Evolutionary conservation across 257 asterid genomes (phyloP), one percentile per base, ranked within the genome.

Genomic region (Primulina eburnea): DNA sequence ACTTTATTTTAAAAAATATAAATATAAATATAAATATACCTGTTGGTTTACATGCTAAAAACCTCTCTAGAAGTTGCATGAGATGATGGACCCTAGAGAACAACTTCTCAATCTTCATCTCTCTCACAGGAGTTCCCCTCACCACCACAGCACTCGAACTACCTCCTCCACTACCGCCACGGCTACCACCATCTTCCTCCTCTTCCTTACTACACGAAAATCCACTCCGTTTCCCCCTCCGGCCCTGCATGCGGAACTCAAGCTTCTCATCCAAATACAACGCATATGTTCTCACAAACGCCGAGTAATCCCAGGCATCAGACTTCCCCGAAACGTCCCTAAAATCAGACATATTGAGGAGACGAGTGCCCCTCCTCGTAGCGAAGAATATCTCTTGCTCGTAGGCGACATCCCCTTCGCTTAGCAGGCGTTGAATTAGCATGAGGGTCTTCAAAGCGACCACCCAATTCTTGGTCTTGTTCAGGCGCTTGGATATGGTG

Each of bases 321-420:
- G 88, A 77, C 62, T 75, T 70, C 1, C 82, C 87, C 5, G 89
- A 82, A 18, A 90, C 76, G 77, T 92, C 99, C 0, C 96, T 82
- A 37, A 94, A 94, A 64, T 92, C 95, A 0, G 90, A 82, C 99
- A 94, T 75, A 89, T 94, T 89, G 37, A 94, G 92, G 65, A 94
- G 94, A 30, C 98, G 88, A 11, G 99, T 91, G 30, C 99, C 99
- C 0, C 92, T 86, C 52, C 98, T 74, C 1, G 97, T 89, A 12
- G 98, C 85, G 62, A 91, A 91, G 85, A 91, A 94, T 52, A 94
- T 83, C 90, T 91, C 99, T 60, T 89, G 88, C 77, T 91, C 97
- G 63, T 80, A 94, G 0, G 96, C 74, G 0, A 74, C 70, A 76
- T 94, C 95, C 0, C 99, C 99, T 30, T 94, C 96, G 0, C 79